Percentiles rank a stretch among this genome's conserved stretches.
Evolutionary conservation across 2,329 filamentous ascomycete species (phyloP).

Genomic region (Sphaerostilbella broomeana): DNA sequence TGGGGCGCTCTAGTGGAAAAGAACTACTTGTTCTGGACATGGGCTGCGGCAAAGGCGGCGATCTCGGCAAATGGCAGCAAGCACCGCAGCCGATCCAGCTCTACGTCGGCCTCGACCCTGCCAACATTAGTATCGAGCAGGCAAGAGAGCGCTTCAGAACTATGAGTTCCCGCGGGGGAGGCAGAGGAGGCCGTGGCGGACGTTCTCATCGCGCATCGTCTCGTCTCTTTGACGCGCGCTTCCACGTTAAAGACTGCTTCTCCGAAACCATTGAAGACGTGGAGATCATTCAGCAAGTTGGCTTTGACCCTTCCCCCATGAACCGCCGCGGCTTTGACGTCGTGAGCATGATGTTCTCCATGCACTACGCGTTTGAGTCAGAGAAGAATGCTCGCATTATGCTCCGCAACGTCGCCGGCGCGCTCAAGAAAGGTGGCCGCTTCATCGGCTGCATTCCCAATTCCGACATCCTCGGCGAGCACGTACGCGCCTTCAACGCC

Average conservation of each 20-base stretch:
- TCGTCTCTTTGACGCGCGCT: slow-evolving; percentile 74
- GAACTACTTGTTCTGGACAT: slow-evolving; percentile 82
- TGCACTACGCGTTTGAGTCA: slow-evolving; percentile 96
- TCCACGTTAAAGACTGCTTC: slow-evolving; percentile 89
- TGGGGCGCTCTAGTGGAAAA: slow-evolving; percentile 44
- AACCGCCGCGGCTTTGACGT: slow-evolving; percentile 83
- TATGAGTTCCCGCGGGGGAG: slow-evolving; percentile 57
- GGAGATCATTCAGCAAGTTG: slow-evolving; percentile 75
- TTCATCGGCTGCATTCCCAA: slow-evolving; percentile 97
- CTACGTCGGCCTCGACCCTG: slow-evolving; percentile 91
- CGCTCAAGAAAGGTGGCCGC: slow-evolving; percentile 86
- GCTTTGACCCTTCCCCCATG: slow-evolving; percentile 73
- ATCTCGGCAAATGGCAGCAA: slow-evolving; percentile 92
- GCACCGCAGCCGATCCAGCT: slow-evolving; percentile 86
- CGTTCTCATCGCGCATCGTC: slow-evolving; percentile 41
- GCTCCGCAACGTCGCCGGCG: slow-evolving; percentile 85
- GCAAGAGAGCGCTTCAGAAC: slow-evolving; percentile 74
- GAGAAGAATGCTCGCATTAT: slow-evolving; percentile 86
- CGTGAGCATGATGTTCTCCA: slow-evolving; percentile 98
- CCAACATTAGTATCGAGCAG: slow-evolving; percentile 86
- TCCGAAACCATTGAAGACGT: slow-evolving; percentile 76
- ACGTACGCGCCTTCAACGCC: slow-evolving; percentile 71
- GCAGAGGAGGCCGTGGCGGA: slow-evolving; percentile 49
- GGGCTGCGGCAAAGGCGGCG: slow-evolving; percentile 94
- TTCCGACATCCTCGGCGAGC: slow-evolving; percentile 78